Conservation (phyloP, 768 basidiomycete genomes). For the Udeniomyces megalosporus region DNA sequence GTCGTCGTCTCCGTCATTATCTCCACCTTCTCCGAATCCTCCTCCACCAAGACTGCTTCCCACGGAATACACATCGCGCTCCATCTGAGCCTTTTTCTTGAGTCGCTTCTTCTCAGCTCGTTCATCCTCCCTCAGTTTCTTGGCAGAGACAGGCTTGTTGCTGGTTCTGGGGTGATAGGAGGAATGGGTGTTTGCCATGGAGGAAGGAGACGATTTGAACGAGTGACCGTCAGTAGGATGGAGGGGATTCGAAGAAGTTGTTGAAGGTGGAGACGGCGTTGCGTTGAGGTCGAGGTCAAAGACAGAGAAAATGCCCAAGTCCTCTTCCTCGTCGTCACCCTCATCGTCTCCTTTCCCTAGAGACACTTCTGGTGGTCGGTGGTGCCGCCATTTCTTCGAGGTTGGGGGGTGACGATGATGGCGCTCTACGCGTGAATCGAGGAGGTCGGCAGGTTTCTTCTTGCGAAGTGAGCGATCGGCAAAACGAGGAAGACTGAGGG, state of each 20-base stretch:
- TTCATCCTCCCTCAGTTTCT: constrained; percentile 1
- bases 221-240: no score
- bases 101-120: background rate
- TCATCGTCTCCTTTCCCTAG: background rate
- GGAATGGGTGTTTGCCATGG: no score
- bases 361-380: background rate
- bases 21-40: background rate
- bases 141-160: background rate
- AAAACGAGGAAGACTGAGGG: background rate
- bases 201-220: background rate
- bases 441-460: constrained; percentile 1
- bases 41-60: background rate
- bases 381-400: background rate
- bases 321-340: background rate
- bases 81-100: background rate
- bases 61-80: background rate
- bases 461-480: background rate
- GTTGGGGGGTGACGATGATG: background rate
- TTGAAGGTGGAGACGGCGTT: background rate
- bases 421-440: background rate
- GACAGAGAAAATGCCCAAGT: background rate
- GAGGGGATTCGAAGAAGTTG: no score
- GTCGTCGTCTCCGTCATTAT: background rate
- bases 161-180: background rate
- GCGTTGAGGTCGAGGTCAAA: constrained; percentile 5